Conservation (phyloP, 148 eudicot species). For the Heliosperma pusillum region DNA sequence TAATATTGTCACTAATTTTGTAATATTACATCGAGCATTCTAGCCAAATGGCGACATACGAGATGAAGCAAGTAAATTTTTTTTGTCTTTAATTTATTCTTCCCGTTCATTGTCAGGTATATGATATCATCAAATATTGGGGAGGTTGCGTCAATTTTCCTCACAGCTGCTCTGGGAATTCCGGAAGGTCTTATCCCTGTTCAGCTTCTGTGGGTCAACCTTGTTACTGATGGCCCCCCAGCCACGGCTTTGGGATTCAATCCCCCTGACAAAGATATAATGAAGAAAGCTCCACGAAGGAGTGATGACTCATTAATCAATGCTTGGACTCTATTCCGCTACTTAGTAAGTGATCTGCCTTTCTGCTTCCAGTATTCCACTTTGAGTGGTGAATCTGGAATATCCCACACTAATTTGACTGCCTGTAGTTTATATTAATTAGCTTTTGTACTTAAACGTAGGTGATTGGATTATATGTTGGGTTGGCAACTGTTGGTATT, state of each 20-base stretch:
- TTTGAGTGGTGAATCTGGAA: neutral
- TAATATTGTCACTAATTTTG: too few species aligned
- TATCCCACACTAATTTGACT: neutral
- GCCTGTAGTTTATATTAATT: neutral
- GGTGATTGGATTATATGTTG: conserved; percentile 74
- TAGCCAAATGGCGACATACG: neutral
- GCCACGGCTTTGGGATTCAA: conserved; percentile 97
- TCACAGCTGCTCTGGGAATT: conserved; percentile 88
- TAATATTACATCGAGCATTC: too few species aligned
- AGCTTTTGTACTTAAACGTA: conserved; percentile 22
- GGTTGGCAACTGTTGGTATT: conserved; percentile 64
- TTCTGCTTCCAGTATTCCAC: neutral
- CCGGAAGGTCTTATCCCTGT: conserved; percentile 94
- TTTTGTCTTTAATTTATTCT: neutral
- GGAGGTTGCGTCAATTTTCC: conserved; percentile 75
- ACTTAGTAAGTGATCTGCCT: conserved; percentile 49
- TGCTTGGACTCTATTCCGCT: conserved; percentile 82
- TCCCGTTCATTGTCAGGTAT: conserved; percentile 36
- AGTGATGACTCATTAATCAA: conserved; percentile 82
- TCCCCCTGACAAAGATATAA: conserved; percentile 88
- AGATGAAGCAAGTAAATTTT: neutral
- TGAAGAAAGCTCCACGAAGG: conserved; percentile 84
- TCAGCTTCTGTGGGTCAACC: conserved; percentile 96
- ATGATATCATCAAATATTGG: conserved; percentile 86
- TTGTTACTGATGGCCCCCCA: conserved; percentile 95